Evolutionary conservation across 2,329 filamentous ascomycete genomes (phyloP), one percentile per base, ranked within the genome.

Genomic region (Arthrobotrys megalospora): DNA sequence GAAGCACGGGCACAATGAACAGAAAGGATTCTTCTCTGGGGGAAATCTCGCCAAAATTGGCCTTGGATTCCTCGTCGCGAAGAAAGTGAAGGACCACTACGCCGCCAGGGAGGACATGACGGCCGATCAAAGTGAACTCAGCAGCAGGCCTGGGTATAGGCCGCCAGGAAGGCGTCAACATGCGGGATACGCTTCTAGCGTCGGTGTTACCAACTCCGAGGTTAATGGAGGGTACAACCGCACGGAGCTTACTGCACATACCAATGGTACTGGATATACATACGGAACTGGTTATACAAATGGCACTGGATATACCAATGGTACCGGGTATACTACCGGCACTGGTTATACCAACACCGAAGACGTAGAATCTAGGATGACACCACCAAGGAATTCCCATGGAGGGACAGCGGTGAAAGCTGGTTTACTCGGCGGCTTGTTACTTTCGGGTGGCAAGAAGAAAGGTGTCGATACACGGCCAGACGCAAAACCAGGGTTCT

Each of bases 1-100:
- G 41, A 73, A 79, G 36, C 68, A 47, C 38, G 75, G 14, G 8
- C 58, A 62, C 11, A 16, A 45, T 32, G 66, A 77, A 21, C 38
- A 52, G 3, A 68, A 73, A 34, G 55, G 66, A 10, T 67, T 64
- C 45, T 66, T 72, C 14, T 68, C 68, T 1, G 63, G 45, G 3
- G 76, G 76, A 1, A 79, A 79, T 43, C 34, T 79, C 0, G 76
- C 68, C 2, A 79, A 79, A 34, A 36, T 79, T 12, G 76, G 76
- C 1, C 63, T 79, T 8, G 76, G 76, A 16, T 73, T 79, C 21
- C 62, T 79, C 12, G 76, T 64, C n/a, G 67, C 69, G 3, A 79
- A 79, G 63, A 79, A 79, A 55, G 67, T 79, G n/a, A 73, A 79
- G 45, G 68, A 72, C 50, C 76, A 72, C 28, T 72, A 79, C 36